Evolutionary conservation across 371 early-diverging fungal genomes (phyloP), one percentile per base, ranked within the genome.

Genomic region (Fennellomyces sp.): DNA sequence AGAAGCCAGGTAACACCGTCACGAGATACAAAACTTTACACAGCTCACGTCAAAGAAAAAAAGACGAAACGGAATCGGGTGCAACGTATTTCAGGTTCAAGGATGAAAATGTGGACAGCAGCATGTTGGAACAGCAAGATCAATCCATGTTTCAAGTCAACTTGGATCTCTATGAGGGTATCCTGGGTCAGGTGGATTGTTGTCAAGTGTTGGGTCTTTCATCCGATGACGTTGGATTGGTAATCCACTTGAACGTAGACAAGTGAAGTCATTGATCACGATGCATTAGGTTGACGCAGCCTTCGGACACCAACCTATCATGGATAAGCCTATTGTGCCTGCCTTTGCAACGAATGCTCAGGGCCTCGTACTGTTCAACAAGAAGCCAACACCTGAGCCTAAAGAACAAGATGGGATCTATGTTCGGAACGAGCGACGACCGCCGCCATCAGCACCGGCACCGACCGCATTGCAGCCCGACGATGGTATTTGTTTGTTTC

Each of bases 61-160:
- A n/a, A 72, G 70, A 74, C 23, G 66, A 71, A 5, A 55, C 52
- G 5, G 55, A 27, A 19, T n/a, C 64, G 17, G 69, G 65, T 5
- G 45, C 75, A 6, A 61, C 73, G 1, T 73, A 75, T 53, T 80
- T 80, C 66, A 75, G 73, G 25, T 80, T 80, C 29, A 80, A 77
- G 53, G 76, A 75, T 26, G 81, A 80, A 30, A 65, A 73, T 17
- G 29, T 33, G 6, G 64, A 63, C 4, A 48, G 42, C 12, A 64
- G 38, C 28, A 27, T 39, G 1, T 53, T 64, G 26, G 52, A 66
- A 39, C 53, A 64, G 28, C 57, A 67, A 58, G 58, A 55, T 48
- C 35, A 60, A 48, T 69, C 54, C 23, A 52, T 75, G 31, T 56
- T 80, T 28, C 65, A 71, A 36, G 50, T 80, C n/a, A 63, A 77